Base-by-base conservation (phyloP, 768 basidiomycete genomes). In the Russula emetica region DNA sequence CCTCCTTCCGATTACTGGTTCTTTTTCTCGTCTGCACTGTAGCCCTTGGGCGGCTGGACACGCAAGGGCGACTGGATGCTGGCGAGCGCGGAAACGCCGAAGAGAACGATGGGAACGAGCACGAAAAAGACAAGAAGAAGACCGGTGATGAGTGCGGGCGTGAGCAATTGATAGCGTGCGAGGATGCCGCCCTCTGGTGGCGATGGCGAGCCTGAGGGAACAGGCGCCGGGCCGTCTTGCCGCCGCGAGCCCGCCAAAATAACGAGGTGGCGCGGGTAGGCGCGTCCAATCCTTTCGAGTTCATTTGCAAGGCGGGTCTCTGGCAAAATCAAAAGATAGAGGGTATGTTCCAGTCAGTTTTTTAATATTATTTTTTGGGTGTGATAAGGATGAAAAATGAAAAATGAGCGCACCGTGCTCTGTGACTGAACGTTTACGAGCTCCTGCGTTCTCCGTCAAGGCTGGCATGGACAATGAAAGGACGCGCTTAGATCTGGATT, bases 91-190 rank as follows among this genome's bases (percentile, higher is more conserved):
- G 74, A 78, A 58, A 92, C 79, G 32, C 86, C 86, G 44, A 88
- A 60, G 71, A 85, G 76, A 13, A 90, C 71, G 53, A 87, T 73
- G 1, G 92, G 89, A 26, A 92, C 70, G 14, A 90, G 76, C 55
- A 90, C 70, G 72, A 90, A 88, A 70, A 92, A 77, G 0, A 76
- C 75, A 51, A 92, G 74, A 55, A 92, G 79, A 20, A 92, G 79
- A 8, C 79, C 72, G 5, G 79, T 80, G 73, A 92, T 89, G 54
- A 93, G 78, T 0, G 80, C 87, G 1, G 91, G 87, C 0, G 89
- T 90, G 54, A 92, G 82, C 52, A 91, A 80, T 71, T 91, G 89
- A 73, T 91, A 92, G 38, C 78, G 82, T 65, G 85, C 80, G 30
- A 92, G 79, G 60, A 92, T 84, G 11, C 88, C 87, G 26, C 81